Base-by-base conservation (phyloP, 83 land plant species). In the Picea abies region DNA sequence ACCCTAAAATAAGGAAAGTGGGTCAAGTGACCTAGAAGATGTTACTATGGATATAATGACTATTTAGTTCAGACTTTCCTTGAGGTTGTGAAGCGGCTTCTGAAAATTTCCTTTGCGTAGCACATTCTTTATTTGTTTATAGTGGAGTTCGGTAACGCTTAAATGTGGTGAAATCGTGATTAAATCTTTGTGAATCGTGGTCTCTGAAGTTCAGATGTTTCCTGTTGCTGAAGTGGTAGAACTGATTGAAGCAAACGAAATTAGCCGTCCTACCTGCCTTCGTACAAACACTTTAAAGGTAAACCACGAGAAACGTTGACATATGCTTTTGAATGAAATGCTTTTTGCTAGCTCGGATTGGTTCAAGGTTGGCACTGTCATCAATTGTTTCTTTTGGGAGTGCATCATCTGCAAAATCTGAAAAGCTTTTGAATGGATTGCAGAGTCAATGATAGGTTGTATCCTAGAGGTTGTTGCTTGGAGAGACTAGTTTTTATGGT, bases 31-130 rank as follows among this genome's bases (percentile, higher is more conserved):
- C n/a, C n/a, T n/a, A n/a, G n/a, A n/a, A n/a, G n/a, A n/a, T n/a
- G n/a, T n/a, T 95, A 94, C 83, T 97, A 93, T 92, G 99, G 99
- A 11, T 97, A 97, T 86, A 97, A 97, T 85, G 98, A 97, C 8
- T 97, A 91, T 60, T 88, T 94, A 14, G 88, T 95, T 69, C 92
- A 85, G 49, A 83, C 76, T n/a, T 85, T 97, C 47, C 83, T 97
- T 2, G 97, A 97, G 92, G 99, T 95, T 76, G 9, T 3, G n/a
- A 22, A 6, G 25, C 16, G 23, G 29, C n/a, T 29, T 20, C 47
- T 14, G 29, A 73, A 10, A 52, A 29, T 65, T 85, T 60, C 60
- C 63, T 71, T 23, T 5, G 8, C 32, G 14, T 26, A 32, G 12
- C 84, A 65, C n/a, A 10, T 82, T 64, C 20, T 63, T 41, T 71